phyloP scores from a whole-genome alignment of 2,329 filamentous ascomycete genomes.

The Dryadomyces sulphureus region DNA sequence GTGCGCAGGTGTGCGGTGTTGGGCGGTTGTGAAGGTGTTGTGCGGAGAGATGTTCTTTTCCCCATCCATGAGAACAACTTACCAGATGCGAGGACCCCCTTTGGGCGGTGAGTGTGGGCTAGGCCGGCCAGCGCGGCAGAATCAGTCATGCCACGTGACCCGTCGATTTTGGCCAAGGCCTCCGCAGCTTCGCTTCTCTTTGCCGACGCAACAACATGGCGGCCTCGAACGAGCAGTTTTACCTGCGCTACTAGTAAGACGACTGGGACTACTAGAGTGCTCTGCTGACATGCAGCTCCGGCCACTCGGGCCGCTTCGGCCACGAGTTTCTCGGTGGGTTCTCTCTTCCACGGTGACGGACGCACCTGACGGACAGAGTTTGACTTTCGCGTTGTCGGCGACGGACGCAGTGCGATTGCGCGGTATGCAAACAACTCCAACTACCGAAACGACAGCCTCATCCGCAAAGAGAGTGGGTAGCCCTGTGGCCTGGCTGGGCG shows the following conservation, averaged over 20 bases:
- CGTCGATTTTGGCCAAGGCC: neutral
- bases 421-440: slow-evolving; percentile 99
- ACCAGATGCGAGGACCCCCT: slow-evolving; percentile 9
- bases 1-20: neutral
- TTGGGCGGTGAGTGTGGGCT: slow-evolving; percentile 10
- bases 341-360: slow-evolving; percentile 6
- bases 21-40: neutral
- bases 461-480: slow-evolving; percentile 91
- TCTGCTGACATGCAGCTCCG: slow-evolving; percentile 48
- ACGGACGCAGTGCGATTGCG: slow-evolving; percentile 83
- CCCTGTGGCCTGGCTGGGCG: neutral
- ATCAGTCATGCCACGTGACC: slow-evolving; percentile 7
- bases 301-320: slow-evolving; percentile 91
- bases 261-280: neutral
- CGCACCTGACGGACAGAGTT: slow-evolving; percentile 51
- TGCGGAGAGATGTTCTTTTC: neutral
- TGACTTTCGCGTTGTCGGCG: slow-evolving; percentile 82
- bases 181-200: neutral
- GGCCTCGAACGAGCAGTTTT: slow-evolving; percentile 68
- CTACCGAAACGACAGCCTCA: slow-evolving; percentile 95
- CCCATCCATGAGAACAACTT: slow-evolving; percentile 10
- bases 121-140: slow-evolving; percentile 8
- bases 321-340: slow-evolving; percentile 86
- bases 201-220: slow-evolving; percentile 27
- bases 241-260: slow-evolving; percentile 89